Evolutionary conservation across 805 yeast species (phyloP).

Genomic region (Suhomyces tanzawaensis): DNA sequence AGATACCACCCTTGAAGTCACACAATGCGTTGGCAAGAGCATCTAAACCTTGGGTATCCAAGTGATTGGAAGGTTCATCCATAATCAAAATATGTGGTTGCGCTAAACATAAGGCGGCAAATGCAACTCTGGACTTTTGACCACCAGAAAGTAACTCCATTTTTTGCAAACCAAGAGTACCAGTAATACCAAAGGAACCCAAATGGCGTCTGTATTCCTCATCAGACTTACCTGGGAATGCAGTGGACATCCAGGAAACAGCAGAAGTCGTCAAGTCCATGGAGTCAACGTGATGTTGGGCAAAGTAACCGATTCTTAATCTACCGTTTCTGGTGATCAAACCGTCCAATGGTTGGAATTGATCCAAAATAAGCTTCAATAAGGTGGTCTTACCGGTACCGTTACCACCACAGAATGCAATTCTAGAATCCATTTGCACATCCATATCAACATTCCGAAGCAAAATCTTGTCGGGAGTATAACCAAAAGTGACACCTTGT

Average conservation of each 20-base stretch:
- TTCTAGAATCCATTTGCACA: slow-evolving; percentile 89
- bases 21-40: slow-evolving; percentile 88
- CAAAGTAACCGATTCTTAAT: slow-evolving; percentile 91
- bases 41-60: slow-evolving; percentile 97
- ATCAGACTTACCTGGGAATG: slow-evolving; percentile 89
- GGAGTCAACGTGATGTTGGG: slow-evolving; percentile 98
- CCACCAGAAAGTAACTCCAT: slow-evolving; percentile 93
- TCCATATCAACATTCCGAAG: slow-evolving; percentile 80
- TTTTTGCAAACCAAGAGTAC: slow-evolving; percentile 87
- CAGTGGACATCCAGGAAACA: slow-evolving; percentile 88
- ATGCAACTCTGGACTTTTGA: slow-evolving; percentile 97
- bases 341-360: slow-evolving; percentile 72
- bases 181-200: slow-evolving; percentile 97
- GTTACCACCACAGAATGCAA: slow-evolving; percentile 97
- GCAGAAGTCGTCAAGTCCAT: slow-evolving; percentile 87
- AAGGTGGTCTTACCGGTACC: slow-evolving; percentile 99
- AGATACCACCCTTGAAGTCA: slow-evolving; percentile 89
- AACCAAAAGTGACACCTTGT: slow-evolving; percentile 84
- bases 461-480: slow-evolving; percentile 60
- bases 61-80: slow-evolving; percentile 98
- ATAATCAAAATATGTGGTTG: slow-evolving; percentile 89
- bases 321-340: slow-evolving; percentile 77
- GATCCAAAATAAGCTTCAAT: slow-evolving; percentile 81
- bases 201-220: slow-evolving; percentile 96
- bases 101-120: slow-evolving; percentile 87